Evolutionary conservation across 768 basidiomycete genomes (phyloP).

Genomic region (Royoungia palumana): DNA sequence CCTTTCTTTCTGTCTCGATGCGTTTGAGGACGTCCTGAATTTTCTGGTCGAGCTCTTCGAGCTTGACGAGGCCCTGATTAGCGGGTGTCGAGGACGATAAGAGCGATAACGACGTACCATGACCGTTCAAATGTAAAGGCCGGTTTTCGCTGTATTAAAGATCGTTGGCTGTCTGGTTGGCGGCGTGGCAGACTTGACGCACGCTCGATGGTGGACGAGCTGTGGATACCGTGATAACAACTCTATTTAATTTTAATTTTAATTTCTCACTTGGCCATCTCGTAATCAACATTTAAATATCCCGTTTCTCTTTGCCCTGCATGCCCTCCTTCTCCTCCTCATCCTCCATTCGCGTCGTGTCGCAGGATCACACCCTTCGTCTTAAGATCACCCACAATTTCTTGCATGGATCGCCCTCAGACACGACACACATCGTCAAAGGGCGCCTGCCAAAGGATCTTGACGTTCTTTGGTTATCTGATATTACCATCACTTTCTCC

Average conservation of each 20-base stretch:
- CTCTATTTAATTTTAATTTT: slow-evolving; percentile 12
- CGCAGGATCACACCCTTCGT: slow-evolving; percentile 42
- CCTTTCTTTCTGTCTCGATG: slow-evolving; percentile 90
- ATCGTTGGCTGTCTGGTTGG: background rate
- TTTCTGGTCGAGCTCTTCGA: slow-evolving; percentile 82
- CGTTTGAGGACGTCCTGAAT: slow-evolving; percentile 87
- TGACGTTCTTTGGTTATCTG: slow-evolving; percentile 49
- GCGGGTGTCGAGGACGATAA: background rate
- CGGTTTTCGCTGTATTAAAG: slow-evolving; percentile 17
- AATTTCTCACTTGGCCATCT: slow-evolving; percentile 26
- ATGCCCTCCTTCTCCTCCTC: slow-evolving; percentile 34
- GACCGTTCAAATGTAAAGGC: slow-evolving; percentile 19
- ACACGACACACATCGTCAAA: slow-evolving; percentile 29
- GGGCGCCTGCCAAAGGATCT: slow-evolving; percentile 36
- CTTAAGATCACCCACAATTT: slow-evolving; percentile 48
- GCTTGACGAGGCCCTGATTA: slow-evolving; percentile 17
- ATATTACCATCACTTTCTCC: slow-evolving; percentile 50
- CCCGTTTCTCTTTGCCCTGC: background rate
- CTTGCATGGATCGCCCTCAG: slow-evolving; percentile 31
- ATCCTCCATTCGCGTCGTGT: slow-evolving; percentile 40
- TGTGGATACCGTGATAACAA: slow-evolving; percentile 29
- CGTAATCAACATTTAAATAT: slow-evolving; percentile 20
- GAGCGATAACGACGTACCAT: slow-evolving; percentile 27
- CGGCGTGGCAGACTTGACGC: background rate
- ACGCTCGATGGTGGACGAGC: slow-evolving; percentile 26